Percentiles rank a stretch among this genome's conserved stretches.
Evolutionary conservation across 345 rosid species (phyloP).

Genomic region (Sonneratia alba): DNA sequence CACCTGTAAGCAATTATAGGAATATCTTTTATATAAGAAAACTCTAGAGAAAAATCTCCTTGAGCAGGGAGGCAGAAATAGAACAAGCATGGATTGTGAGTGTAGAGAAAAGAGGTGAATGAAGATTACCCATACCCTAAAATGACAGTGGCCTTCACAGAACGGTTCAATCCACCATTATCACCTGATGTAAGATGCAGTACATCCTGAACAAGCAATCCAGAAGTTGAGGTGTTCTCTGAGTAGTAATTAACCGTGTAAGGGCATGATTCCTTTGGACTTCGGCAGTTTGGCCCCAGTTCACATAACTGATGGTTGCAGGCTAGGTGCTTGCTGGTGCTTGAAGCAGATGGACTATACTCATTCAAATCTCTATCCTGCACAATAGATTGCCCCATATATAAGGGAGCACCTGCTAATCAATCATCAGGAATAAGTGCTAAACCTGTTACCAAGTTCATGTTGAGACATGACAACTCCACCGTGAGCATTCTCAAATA

Average conservation of each 20-base stretch:
- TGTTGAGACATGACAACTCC: conserved; percentile 13
- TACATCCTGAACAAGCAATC: conserved; percentile 61
- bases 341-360: conserved; percentile 62
- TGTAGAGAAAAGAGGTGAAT: conserved; percentile 4
- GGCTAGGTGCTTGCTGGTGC: conserved; percentile 56
- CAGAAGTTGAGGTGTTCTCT: conserved; percentile 67
- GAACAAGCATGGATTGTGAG: not conserved
- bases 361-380: conserved; percentile 82
- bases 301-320: conserved; percentile 72
- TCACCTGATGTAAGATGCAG: conserved; percentile 50
- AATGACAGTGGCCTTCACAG: conserved; percentile 58
- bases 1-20: conserved; percentile 38
- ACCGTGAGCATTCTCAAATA: conserved; percentile 1
- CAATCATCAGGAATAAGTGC: conserved; percentile 86
- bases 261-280: conserved; percentile 56
- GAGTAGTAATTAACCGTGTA: conserved; percentile 40
- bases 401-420: conserved; percentile 98
- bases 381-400: conserved; percentile 89
- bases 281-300: conserved; percentile 39
- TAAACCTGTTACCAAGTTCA: conserved; percentile 45
- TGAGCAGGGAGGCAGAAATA: conserved; percentile 1
- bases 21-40: not conserved
- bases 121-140: conserved; percentile 42
- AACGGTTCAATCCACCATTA: conserved; percentile 21
- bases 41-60: not conserved